Conservation (phyloP, 2,329 filamentous ascomycete genomes). For the Cladophialophora chaetospira region DNA sequence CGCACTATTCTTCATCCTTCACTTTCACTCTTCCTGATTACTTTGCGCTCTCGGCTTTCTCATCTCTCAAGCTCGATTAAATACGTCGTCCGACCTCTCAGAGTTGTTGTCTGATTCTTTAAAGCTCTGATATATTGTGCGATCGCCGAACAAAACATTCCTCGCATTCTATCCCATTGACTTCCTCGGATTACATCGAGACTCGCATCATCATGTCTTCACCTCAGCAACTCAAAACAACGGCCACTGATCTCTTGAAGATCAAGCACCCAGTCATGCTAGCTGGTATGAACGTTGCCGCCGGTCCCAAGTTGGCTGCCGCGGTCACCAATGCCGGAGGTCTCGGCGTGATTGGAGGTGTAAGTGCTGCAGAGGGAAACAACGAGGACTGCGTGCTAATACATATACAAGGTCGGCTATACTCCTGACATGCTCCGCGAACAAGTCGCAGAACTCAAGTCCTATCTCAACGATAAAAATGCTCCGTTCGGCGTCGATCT, state of each 20-base stretch:
- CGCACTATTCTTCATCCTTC: neutral
- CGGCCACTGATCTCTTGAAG: conserved; percentile 91
- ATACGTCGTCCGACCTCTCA: neutral
- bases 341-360: conserved; percentile 92
- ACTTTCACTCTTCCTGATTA: conserved; percentile 12
- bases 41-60: conserved; percentile 5
- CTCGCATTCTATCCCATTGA: neutral
- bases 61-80: neutral
- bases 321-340: conserved; percentile 97
- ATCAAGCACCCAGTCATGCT: conserved; percentile 96
- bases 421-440: conserved; percentile 96
- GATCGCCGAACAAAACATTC: neutral
- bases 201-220: conserved; percentile 30
- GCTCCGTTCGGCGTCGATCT: conserved; percentile 95
- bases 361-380: conserved; percentile 40
- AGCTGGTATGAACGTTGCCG: conserved; percentile 98
- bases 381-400: conserved; percentile 8
- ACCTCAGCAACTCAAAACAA: conserved; percentile 83
- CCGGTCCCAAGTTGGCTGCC: conserved; percentile 91
- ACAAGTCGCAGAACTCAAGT: conserved; percentile 93
- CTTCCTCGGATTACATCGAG: neutral
- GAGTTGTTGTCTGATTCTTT: neutral
- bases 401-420: conserved; percentile 60
- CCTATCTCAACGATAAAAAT: conserved; percentile 82
- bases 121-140: neutral